Percentiles rank a stretch among this genome's conserved stretches.
phyloP scores from a whole-genome alignment of 139 green algal species.

The Chlorella sorokiniana region DNA sequence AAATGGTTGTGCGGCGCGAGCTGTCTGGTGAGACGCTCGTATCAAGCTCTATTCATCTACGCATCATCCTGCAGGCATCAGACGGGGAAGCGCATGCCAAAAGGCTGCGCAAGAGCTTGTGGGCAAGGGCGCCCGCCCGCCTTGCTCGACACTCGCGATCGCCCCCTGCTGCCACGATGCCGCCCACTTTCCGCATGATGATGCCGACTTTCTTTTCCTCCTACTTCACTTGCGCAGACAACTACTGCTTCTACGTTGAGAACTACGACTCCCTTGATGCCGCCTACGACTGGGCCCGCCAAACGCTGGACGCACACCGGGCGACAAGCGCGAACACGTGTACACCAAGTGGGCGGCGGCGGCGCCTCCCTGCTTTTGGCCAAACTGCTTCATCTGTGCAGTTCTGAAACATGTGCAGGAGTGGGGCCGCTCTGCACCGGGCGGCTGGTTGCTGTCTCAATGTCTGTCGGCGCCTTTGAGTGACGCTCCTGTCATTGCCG shows the following conservation, averaged over 20 bases:
- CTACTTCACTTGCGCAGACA: conserved; percentile 67
- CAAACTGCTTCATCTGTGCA: not conserved
- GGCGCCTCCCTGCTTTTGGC: conserved; percentile 45
- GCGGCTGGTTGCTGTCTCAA: too few species aligned
- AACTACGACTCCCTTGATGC: conserved; percentile 88
- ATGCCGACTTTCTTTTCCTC: not conserved
- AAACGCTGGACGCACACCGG: conserved; percentile 77
- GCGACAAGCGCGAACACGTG: conserved; percentile 74
- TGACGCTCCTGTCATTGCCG: not conserved
- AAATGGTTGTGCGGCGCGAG: conserved; percentile 91
- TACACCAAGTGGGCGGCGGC: conserved; percentile 67
- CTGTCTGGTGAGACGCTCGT: conserved; percentile 66
- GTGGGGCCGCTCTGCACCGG: too few species aligned
- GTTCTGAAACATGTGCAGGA: too few species aligned
- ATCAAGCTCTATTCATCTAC: too few species aligned
- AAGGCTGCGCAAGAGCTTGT: too few species aligned
- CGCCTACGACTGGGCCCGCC: conserved; percentile 80
- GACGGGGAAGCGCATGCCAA: too few species aligned
- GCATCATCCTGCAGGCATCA: too few species aligned
- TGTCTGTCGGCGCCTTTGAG: too few species aligned
- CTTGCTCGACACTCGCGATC: too few species aligned
- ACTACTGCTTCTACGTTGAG: conserved; percentile 88
- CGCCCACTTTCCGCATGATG: not conserved
- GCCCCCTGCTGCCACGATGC: too few species aligned
- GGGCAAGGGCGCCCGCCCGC: too few species aligned